Percentiles rank a stretch among this genome's conserved stretches.
phyloP scores from a whole-genome alignment of 371 early-diverging fungal species.

The Dipsacomyces acuminosporus region DNA sequence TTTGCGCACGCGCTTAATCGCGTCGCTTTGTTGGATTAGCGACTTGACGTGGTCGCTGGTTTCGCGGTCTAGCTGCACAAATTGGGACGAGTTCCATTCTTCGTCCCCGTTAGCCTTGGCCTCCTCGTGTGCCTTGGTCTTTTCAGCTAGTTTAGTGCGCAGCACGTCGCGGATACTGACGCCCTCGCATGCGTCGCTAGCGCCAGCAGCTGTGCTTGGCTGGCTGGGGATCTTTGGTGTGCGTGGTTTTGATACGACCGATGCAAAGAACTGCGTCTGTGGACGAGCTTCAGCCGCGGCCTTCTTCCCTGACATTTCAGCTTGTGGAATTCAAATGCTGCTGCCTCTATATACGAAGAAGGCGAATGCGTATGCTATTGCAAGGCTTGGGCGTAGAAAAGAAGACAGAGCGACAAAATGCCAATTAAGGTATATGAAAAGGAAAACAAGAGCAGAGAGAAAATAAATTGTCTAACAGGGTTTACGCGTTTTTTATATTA shows the following conservation, averaged over 20 bases:
- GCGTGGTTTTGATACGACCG: constrained; percentile 4
- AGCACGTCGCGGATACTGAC: constrained; percentile 42
- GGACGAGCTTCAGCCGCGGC: constrained; percentile 22
- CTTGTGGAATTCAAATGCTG: too few species aligned
- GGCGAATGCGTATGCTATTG: too few species aligned
- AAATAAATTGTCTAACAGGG: too few species aligned
- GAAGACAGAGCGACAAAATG: too few species aligned
- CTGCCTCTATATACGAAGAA: too few species aligned
- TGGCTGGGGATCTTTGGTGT: neutral
- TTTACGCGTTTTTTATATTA: too few species aligned
- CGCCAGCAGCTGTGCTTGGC: neutral
- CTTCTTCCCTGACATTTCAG: constrained; percentile 16
- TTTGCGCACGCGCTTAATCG: constrained; percentile 75
- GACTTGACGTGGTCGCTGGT: constrained; percentile 49
- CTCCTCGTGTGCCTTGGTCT: constrained; percentile 16
- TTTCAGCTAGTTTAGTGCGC: constrained; percentile 32
- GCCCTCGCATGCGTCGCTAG: constrained; percentile 6
- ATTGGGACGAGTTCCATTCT: constrained; percentile 45
- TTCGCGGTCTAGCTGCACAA: constrained; percentile 49
- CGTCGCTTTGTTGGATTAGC: constrained; percentile 57
- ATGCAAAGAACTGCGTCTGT: constrained; percentile 41
- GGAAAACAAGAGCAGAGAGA: too few species aligned
- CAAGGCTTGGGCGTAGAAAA: too few species aligned
- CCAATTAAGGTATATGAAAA: too few species aligned
- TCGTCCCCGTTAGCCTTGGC: constrained; percentile 34